A percentile compares a stretch with the other conserved stretches of the same genome.
These are phyloP conservation scores for Boletus sp. DNA, from an alignment of 768 basidiomycete genomes.

Conservation along the genomic window DNA sequence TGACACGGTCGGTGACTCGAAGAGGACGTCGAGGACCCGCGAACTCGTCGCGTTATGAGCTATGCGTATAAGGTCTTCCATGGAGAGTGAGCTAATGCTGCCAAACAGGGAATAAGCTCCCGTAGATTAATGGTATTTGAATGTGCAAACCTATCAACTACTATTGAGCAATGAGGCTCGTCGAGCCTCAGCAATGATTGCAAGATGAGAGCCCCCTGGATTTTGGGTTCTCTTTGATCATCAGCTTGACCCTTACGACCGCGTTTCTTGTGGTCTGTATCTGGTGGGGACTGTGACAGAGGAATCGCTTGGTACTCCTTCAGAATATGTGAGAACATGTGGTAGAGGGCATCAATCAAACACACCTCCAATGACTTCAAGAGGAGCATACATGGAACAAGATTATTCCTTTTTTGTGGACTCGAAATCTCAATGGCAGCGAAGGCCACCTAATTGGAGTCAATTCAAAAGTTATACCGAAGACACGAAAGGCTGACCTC, in stretches of 20 bases:
- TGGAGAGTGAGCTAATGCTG: constrained; percentile 58
- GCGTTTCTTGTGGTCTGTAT: constrained; percentile 12
- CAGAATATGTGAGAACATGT: constrained; percentile 1
- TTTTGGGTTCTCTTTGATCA: constrained; percentile 58
- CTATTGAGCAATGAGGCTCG: constrained; percentile 62
- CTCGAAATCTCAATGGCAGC: constrained; percentile 56
- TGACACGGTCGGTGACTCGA: constrained; percentile 67
- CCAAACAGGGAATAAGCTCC: constrained; percentile 6
- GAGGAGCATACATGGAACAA: constrained; percentile 69
- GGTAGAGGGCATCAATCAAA: not conserved
- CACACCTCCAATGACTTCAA: constrained; percentile 51
- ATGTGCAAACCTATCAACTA: constrained; percentile 62
- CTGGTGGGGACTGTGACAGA: constrained; percentile 6
- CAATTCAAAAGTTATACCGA: not conserved
- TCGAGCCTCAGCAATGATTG: constrained; percentile 77
- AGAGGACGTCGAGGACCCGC: constrained; percentile 74
- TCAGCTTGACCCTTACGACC: constrained; percentile 17
- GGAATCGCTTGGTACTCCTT: constrained; percentile 25
- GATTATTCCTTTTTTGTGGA: constrained; percentile 44
- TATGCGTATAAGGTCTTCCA: constrained; percentile 57
- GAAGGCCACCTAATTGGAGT: constrained; percentile 50
- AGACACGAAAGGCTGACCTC: constrained; percentile 46
- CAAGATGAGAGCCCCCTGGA: constrained; percentile 82
- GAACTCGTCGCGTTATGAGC: constrained; percentile 69
- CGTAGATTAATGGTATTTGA: not conserved